Base-by-base conservation (phyloP, 305 asterid species). In the Withania somnifera region DNA sequence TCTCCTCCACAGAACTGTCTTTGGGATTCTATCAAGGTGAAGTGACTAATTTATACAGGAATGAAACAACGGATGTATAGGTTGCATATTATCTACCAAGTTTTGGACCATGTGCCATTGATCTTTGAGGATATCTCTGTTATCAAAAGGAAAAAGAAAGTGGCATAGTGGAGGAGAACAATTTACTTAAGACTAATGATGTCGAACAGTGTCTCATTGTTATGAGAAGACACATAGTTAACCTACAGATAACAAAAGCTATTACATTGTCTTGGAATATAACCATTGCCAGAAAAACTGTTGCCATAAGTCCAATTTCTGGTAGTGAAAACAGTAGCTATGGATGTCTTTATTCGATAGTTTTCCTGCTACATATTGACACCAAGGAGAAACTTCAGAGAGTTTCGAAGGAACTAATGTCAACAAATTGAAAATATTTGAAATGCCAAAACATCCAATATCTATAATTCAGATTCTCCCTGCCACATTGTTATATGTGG, bases 211-310 rank as follows among this genome's bases (percentile, higher is more conserved):
- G 98, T 93, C 84, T 96, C 99, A 40, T 94, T 96, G 89, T 96
- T 98, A 88, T 96, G 99, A 86, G 99, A 98, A 80, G 99, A 96
- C 71, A 93, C 93, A 83, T 96, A 94, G 89, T 96, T 94, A 82
- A 96, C 92, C 99, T 94, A 88, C 81, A 77, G 79, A 69, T 51
- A 83, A 81, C 50, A 76, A 82, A 20, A 81, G 82, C 11, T 11
- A 36, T 66, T 30, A 76, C 5, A 45, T 78, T 81, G 82, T 52
- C 15, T 75, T 45, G 34, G 34, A 79, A 42, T 36, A n/a, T n/a
- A n/a, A n/a, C n/a, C n/a, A n/a, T n/a, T n/a, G n/a, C n/a, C n/a
- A n/a, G n/a, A n/a, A n/a, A n/a, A n/a, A n/a, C n/a, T n/a, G n/a
- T n/a, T n/a, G n/a, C n/a, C n/a, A n/a, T n/a, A n/a, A n/a, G n/a